phyloP scores from a whole-genome alignment of 2,329 filamentous ascomycete species.

The Chalaropsis ovoidea region DNA sequence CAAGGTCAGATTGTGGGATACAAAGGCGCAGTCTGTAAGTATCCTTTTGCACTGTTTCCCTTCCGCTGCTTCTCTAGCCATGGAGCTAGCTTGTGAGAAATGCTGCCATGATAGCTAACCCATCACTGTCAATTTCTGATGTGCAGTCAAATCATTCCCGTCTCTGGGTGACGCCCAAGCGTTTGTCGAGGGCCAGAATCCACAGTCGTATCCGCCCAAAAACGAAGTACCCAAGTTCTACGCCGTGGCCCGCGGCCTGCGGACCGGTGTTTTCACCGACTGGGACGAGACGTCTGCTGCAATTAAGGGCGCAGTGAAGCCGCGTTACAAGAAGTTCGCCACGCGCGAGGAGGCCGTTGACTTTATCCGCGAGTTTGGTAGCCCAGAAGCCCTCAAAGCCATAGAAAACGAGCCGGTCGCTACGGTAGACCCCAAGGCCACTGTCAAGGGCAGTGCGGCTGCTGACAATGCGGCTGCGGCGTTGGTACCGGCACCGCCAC shows the following conservation, averaged over 20 bases:
- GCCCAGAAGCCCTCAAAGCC: slow-evolving; percentile 36
- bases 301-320: slow-evolving; percentile 61
- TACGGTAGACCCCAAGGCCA: slow-evolving; percentile 26
- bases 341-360: slow-evolving; percentile 63
- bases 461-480: neutral
- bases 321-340: slow-evolving; percentile 59
- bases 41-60: neutral
- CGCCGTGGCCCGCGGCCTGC: slow-evolving; percentile 49
- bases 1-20: slow-evolving; percentile 51
- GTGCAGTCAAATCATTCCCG: slow-evolving; percentile 67
- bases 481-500: no score
- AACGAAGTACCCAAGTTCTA: slow-evolving; percentile 43
- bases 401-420: slow-evolving; percentile 32
- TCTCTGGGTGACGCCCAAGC: slow-evolving; percentile 65
- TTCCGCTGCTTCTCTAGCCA: slow-evolving; percentile 27
- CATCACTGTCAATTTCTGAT: neutral
- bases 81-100: slow-evolving; percentile 41
- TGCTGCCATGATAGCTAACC: slow-evolving; percentile 33
- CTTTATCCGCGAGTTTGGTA: slow-evolving; percentile 52
- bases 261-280: slow-evolving; percentile 50
- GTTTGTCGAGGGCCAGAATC: slow-evolving; percentile 55
- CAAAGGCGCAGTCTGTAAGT: slow-evolving; percentile 58
- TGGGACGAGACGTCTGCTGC: slow-evolving; percentile 64
- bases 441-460: slow-evolving; percentile 17
- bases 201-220: slow-evolving; percentile 33